phyloP scores from a whole-genome alignment of 2,329 filamentous ascomycete species.

The Thermomyces lanuginosus region DNA sequence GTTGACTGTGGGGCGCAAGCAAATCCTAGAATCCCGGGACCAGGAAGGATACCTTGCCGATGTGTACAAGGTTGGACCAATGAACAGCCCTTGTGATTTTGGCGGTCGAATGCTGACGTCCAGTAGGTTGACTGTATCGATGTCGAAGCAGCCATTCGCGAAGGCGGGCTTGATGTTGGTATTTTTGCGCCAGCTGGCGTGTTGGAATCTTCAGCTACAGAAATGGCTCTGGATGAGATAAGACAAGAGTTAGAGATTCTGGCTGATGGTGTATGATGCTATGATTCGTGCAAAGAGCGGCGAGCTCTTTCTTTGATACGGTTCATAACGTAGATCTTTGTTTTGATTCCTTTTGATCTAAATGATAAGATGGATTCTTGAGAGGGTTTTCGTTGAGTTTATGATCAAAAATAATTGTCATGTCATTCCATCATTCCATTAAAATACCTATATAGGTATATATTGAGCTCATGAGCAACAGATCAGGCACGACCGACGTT shows the following conservation, averaged over 20 bases:
- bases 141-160: conserved; percentile 36
- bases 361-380: neutral
- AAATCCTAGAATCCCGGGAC: too few species aligned
- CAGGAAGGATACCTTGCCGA: too few species aligned
- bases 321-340: neutral
- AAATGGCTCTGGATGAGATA: conserved; percentile 8
- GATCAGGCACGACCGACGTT: neutral
- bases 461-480: neutral
- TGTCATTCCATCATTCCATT: too few species aligned
- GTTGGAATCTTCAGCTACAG: conserved; percentile 5
- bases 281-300: neutral
- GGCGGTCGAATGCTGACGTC: too few species aligned
- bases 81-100: too few species aligned
- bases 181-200: conserved; percentile 32
- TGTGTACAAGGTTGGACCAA: conserved; percentile 11
- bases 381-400: neutral
- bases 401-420: too few species aligned
- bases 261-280: neutral
- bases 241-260: conserved; percentile 7
- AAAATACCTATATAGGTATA: neutral
- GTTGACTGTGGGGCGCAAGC: too few species aligned
- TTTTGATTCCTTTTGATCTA: neutral
- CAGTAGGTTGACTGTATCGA: conserved; percentile 40
- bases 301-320: neutral
- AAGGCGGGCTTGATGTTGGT: conserved; percentile 36